These are phyloP conservation scores for Marchantia polymorpha DNA, from an alignment of 225 moss, liverwort and hornwort species.

Conservation along the genomic window DNA sequence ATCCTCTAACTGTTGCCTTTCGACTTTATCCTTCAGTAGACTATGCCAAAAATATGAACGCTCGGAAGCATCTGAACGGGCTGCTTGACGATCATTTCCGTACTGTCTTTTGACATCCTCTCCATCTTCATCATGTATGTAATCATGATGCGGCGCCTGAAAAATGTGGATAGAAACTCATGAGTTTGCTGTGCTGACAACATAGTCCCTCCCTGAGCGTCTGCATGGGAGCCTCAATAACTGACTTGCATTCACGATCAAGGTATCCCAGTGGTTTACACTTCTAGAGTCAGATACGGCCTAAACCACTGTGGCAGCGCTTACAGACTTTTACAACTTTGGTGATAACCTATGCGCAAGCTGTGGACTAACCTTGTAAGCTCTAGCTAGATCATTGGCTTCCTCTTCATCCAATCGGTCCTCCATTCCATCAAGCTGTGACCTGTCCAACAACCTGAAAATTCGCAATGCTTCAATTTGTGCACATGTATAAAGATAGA, in stretches of 20 bases:
- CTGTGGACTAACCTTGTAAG: slow-evolving; percentile 64
- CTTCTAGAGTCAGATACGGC: not conserved
- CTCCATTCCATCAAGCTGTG: slow-evolving; percentile 64
- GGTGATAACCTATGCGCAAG: not conserved
- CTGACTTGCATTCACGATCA: too few species aligned
- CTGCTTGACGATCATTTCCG: slow-evolving; percentile 27
- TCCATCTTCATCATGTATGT: slow-evolving; percentile 39
- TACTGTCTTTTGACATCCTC: slow-evolving; percentile 33
- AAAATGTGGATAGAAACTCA: not conserved
- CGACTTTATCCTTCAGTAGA: slow-evolving; percentile 74
- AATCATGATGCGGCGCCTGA: slow-evolving; percentile 36
- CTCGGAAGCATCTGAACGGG: slow-evolving; percentile 67
- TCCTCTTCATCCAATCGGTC: slow-evolving; percentile 79
- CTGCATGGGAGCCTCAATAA: too few species aligned
- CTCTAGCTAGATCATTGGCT: slow-evolving; percentile 74
- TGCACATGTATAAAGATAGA: not conserved
- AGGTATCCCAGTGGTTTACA: not conserved
- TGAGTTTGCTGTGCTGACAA: not conserved
- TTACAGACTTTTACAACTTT: not conserved
- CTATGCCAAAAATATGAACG: slow-evolving; percentile 90
- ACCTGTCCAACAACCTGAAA: slow-evolving; percentile 80
- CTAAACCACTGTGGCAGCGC: not conserved
- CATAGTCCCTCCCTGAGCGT: not conserved
- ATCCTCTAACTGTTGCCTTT: slow-evolving; percentile 59
- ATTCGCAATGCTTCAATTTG: not conserved